Evolutionary conservation across 768 basidiomycete species (phyloP).

Genomic region (Phanerochaete carnosa): DNA sequence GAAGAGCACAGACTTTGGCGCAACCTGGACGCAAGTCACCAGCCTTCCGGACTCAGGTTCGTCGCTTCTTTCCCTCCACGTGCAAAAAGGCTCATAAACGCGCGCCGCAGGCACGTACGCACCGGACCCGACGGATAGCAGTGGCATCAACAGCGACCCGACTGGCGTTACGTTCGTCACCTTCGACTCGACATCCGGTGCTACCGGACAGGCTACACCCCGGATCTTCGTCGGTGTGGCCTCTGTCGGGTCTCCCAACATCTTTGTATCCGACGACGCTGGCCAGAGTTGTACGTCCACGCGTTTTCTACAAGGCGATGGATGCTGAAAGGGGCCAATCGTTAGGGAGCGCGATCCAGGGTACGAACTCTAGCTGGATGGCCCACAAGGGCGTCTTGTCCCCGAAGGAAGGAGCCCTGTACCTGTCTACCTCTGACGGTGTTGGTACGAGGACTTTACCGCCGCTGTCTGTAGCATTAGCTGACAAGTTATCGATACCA

Average conservation of each 20-base stretch:
- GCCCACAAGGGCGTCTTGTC: slow-evolving; percentile 68
- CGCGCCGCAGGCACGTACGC: slow-evolving; percentile 43
- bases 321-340: not conserved
- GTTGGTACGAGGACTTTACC: slow-evolving; percentile 34
- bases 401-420: slow-evolving; percentile 50
- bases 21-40: slow-evolving; percentile 57
- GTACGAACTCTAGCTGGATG: slow-evolving; percentile 53
- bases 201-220: slow-evolving; percentile 48
- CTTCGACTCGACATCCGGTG: slow-evolving; percentile 55
- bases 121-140: slow-evolving; percentile 48
- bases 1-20: slow-evolving; percentile 61
- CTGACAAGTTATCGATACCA: not conserved
- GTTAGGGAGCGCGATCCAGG: slow-evolving; percentile 54
- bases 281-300: slow-evolving; percentile 56
- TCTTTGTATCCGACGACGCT: slow-evolving; percentile 54
- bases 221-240: slow-evolving; percentile 71
- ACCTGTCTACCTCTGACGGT: slow-evolving; percentile 59
- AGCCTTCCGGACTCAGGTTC: slow-evolving; percentile 56
- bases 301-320: not conserved
- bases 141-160: slow-evolving; percentile 33
- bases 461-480: not conserved
- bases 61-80: slow-evolving; percentile 6
- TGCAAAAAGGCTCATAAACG: not conserved
- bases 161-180: slow-evolving; percentile 56
- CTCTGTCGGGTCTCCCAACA: slow-evolving; percentile 47